phyloP scores from a whole-genome alignment of 768 basidiomycete species.

The Tephrocybe sp. region DNA sequence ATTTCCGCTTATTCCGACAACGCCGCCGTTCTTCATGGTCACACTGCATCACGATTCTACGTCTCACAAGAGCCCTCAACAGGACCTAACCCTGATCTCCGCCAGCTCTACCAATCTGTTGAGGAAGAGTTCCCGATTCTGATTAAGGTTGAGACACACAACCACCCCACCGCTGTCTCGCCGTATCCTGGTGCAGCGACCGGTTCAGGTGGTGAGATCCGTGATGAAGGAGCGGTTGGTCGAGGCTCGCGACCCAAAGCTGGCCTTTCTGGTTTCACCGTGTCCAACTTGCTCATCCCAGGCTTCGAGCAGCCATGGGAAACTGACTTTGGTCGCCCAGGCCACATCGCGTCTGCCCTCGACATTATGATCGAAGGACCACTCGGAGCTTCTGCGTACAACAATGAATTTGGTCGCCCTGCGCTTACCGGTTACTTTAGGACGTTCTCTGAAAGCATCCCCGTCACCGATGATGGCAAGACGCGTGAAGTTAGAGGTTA shows the following conservation, averaged over 20 bases:
- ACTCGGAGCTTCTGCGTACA: slow-evolving; percentile 92
- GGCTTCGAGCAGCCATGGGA: slow-evolving; percentile 95
- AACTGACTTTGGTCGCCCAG: slow-evolving; percentile 84
- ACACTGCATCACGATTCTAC: slow-evolving; percentile 71
- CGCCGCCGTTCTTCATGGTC: slow-evolving; percentile 89
- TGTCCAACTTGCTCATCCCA: slow-evolving; percentile 91
- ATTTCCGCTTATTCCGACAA: slow-evolving; percentile 98
- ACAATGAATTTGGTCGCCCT: slow-evolving; percentile 97
- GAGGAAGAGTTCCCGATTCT: slow-evolving; percentile 83
- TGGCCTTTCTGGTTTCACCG: slow-evolving; percentile 89
- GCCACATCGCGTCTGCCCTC: slow-evolving; percentile 87
- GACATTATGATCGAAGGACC: slow-evolving; percentile 99
- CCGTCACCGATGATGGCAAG: slow-evolving; percentile 44
- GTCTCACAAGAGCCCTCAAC: slow-evolving; percentile 30
- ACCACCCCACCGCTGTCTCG: slow-evolving; percentile 97
- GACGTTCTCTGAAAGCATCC: slow-evolving; percentile 82
- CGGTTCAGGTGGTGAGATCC: slow-evolving; percentile 96
- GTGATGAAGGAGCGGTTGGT: slow-evolving; percentile 96
- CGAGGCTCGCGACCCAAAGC: slow-evolving; percentile 96
- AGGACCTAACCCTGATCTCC: slow-evolving; percentile 20
- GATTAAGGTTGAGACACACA: slow-evolving; percentile 98
- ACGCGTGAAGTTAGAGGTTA: slow-evolving; percentile 81
- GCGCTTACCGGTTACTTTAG: slow-evolving; percentile 93
- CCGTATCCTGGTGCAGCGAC: slow-evolving; percentile 99
- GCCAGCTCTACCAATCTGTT: slow-evolving; percentile 50